These are phyloP conservation scores for Trypanosoma conorhini DNA, from an alignment of 208 protist species.

Conservation along the genomic window DNA sequence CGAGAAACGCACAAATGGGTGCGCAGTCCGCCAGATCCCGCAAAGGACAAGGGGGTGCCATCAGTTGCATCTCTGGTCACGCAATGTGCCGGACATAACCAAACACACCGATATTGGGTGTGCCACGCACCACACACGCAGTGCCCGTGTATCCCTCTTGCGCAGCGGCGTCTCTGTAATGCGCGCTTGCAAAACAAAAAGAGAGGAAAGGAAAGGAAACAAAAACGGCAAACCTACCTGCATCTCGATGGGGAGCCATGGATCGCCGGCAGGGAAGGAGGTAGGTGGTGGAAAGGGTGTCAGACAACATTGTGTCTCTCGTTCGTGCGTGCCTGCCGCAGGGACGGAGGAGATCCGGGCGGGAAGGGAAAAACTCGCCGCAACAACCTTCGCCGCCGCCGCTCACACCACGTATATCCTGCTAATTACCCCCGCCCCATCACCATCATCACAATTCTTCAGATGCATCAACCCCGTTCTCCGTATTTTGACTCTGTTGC, in stretches of 20 bases:
- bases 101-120: slow-evolving; percentile 17
- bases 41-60: slow-evolving; percentile 5
- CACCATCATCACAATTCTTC: too few species aligned
- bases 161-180: slow-evolving; percentile 14
- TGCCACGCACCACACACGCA: slow-evolving; percentile 16
- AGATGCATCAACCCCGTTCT: too few species aligned
- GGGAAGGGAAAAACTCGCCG: background rate
- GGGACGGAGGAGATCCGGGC: background rate
- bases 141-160: slow-evolving; percentile 1
- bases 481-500: too few species aligned
- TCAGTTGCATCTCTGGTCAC: background rate
- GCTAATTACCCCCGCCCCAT: background rate
- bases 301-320: slow-evolving; percentile 3
- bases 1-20: background rate
- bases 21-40: background rate
- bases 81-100: background rate
- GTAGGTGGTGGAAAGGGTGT: background rate
- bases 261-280: background rate
- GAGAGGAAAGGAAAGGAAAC: too few species aligned
- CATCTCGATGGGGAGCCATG: background rate
- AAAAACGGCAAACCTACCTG: slow-evolving; percentile 10
- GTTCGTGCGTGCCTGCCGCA: background rate
- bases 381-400: background rate
- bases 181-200: too few species aligned
- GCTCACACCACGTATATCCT: background rate